Evolutionary conservation across 176 grass and related monocot genomes (phyloP).

Genomic region (Juncus effusus): DNA sequence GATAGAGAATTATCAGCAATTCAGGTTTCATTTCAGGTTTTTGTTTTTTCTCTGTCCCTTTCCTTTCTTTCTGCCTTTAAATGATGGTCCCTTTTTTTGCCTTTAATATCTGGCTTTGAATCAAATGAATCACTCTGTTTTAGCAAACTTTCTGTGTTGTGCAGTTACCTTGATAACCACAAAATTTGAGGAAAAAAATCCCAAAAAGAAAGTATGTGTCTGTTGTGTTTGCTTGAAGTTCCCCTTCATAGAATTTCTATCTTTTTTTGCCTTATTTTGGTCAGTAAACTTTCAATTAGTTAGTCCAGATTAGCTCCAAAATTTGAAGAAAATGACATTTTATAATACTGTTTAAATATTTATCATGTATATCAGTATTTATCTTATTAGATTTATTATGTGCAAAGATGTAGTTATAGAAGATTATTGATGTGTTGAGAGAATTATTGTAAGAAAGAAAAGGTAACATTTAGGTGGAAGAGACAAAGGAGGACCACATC

Average conservation of each 20-base stretch:
- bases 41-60: conserved; percentile 28
- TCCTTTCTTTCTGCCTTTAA: conserved; percentile 26
- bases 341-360: too few relatives aligned
- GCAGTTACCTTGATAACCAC: conserved; percentile 19
- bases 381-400: too few relatives aligned
- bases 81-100: conserved; percentile 25
- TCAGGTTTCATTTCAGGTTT: conserved; percentile 34
- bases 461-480: conserved; percentile 8
- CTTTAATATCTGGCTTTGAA: conserved; percentile 28
- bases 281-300: too few relatives aligned
- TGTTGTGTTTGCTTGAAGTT: conserved; percentile 1
- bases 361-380: too few relatives aligned
- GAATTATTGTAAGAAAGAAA: neutral
- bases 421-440: too few relatives aligned
- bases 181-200: neutral
- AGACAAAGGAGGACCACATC: conserved; percentile 27
- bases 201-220: conserved; percentile 9
- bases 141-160: conserved; percentile 15
- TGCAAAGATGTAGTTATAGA: too few relatives aligned
- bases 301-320: too few relatives aligned
- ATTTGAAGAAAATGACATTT: too few relatives aligned
- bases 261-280: neutral
- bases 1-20: conserved; percentile 32
- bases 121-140: conserved; percentile 7
- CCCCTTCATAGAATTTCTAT: neutral